phyloP scores from a whole-genome alignment of 179 eudicot species.

The Patellifolia procumbens region DNA sequence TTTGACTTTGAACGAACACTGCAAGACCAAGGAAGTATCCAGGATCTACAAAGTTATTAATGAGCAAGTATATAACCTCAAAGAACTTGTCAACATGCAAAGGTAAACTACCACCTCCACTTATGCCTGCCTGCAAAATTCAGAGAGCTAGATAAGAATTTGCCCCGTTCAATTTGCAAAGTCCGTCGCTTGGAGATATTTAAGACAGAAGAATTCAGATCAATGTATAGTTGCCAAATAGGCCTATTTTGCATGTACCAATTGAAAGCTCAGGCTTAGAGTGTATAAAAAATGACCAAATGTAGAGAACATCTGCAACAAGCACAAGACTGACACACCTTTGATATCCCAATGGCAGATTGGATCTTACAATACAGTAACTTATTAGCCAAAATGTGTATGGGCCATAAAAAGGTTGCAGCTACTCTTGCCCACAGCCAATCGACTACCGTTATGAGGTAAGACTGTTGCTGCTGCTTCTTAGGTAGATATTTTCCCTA shows the following conservation, averaged over 20 bases:
- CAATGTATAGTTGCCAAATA: not conserved
- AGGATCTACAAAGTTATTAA: slow-evolving; percentile 19
- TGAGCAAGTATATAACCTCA: slow-evolving; percentile 57
- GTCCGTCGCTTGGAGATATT: not conserved
- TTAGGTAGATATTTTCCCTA: slow-evolving; percentile 82
- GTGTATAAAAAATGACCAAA: not conserved
- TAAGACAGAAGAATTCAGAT: not conserved
- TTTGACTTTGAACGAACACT: too few relatives aligned
- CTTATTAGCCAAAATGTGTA: slow-evolving; percentile 71
- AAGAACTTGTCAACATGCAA: slow-evolving; percentile 80
- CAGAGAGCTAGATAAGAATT: slow-evolving; percentile 18
- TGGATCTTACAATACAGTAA: slow-evolving; percentile 78
- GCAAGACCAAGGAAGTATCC: too few relatives aligned
- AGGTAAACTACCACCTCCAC: slow-evolving; percentile 97
- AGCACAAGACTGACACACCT: slow-evolving; percentile 46
- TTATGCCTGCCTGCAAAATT: slow-evolving; percentile 73
- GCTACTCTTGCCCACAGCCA: slow-evolving; percentile 78
- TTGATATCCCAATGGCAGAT: slow-evolving; percentile 79
- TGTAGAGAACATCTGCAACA: not conserved
- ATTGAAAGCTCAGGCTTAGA: too few relatives aligned
- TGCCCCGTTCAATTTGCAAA: not conserved
- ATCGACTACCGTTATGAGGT: slow-evolving; percentile 51
- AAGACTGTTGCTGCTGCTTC: slow-evolving; percentile 46
- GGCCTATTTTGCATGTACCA: not conserved
- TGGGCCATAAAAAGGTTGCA: slow-evolving; percentile 74